These are phyloP conservation scores for Atkinsonella texensis DNA, from an alignment of 2,329 filamentous ascomycete genomes.

Conservation along the genomic window DNA sequence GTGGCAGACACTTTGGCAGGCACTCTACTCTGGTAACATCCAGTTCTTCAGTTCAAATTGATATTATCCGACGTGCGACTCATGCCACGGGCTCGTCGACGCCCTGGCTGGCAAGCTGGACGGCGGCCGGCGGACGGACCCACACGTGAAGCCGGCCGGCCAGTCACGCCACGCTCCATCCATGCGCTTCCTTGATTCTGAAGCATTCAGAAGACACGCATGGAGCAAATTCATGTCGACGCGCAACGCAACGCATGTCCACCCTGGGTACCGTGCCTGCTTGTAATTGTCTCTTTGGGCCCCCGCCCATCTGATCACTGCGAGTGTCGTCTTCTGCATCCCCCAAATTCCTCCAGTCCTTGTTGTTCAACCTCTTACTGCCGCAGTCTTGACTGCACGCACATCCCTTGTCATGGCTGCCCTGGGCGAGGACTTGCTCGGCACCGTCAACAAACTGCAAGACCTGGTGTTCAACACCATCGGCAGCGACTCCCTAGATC, in stretches of 20 bases:
- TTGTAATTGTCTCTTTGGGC: slow-evolving; percentile 1
- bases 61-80: no score
- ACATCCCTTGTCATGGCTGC: slow-evolving; percentile 60
- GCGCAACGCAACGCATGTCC: slow-evolving; percentile 6
- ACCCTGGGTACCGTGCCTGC: not conserved
- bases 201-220: not conserved
- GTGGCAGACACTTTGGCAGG: no score
- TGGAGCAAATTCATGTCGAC: slow-evolving; percentile 5
- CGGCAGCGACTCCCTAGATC: slow-evolving; percentile 92
- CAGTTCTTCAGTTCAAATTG: no score
- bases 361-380: not conserved
- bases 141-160: not conserved
- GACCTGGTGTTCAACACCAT: slow-evolving; percentile 99
- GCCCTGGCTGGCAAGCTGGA: not conserved
- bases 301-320: not conserved
- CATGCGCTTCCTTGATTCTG: slow-evolving; percentile 3
- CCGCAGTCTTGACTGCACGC: slow-evolving; percentile 3
- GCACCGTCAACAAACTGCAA: slow-evolving; percentile 95
- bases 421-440: slow-evolving; percentile 88
- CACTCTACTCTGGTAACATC: no score
- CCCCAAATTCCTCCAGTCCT: not conserved
- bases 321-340: not conserved
- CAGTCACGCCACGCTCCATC: not conserved
- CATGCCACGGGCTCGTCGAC: no score
- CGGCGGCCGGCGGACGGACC: not conserved